Evolutionary conservation across 306 rosid genomes (phyloP), one percentile per base, ranked within the genome.

Genomic region (Delonix regia): DNA sequence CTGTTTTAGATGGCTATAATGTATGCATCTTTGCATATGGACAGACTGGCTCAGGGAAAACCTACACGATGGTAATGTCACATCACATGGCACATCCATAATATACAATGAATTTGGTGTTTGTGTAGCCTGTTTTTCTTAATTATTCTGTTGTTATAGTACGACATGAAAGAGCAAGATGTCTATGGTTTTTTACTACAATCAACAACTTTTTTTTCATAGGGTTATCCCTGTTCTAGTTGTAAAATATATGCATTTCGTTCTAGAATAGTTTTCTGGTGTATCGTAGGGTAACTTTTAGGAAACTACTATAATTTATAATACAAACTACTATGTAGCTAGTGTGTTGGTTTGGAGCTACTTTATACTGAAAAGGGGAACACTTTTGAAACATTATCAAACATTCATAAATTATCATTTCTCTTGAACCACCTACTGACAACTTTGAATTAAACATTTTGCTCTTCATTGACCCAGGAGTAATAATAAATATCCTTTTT

Each of bases 41-140:
- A 75, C 99, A 95, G 77, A 95, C 99, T 30, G 99, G 99, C 82
- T 95, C 99, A 2, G 99, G 99, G 74, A 95, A 95, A 87, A 95
- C 99, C 10, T 95, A 90, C 80, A 95, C 99, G 15, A 95, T 95
- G 99, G 99, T 94, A 94, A 82, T n/a, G 30, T 76, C 30, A 48
- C 48, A 28, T 76, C 30, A 48, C 48, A 28, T 44, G 34, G 59
- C 28, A 48, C 42, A 18, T 44, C 47, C 28, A 59, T 30, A 28
- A 19, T 49, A n/a, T n/a, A n/a, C n/a, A n/a, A n/a, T n/a, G n/a
- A n/a, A n/a, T n/a, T 41, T 73, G 53, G 70, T 36, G 27, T 67
- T 7, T 42, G 28, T 14, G 21, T 9, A 56, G 59, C 22, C 11
- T 64, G 56, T 38, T 24, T 75, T 75, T 18, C 49, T 41, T 13